Percentiles rank a stretch among this genome's conserved stretches.
phyloP scores from a whole-genome alignment of 805 yeast genomes.

The Wickerhamiella spandovensis region DNA sequence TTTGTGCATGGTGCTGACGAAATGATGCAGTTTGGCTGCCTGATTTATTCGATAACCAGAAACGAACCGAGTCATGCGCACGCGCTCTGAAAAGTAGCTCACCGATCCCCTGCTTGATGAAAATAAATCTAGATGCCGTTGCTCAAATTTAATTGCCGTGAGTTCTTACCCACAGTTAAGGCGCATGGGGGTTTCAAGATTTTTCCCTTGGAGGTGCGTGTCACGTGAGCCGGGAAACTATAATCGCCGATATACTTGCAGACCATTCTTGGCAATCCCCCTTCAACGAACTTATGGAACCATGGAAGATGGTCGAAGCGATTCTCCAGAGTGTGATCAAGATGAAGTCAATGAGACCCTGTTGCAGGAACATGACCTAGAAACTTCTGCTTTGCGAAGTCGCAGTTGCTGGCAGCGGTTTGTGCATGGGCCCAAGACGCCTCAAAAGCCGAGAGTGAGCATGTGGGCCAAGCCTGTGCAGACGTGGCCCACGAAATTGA shows the following conservation, averaged over 20 bases:
- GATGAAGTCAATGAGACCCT: background rate
- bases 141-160: background rate
- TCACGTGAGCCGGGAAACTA: background rate
- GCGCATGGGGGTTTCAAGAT: background rate
- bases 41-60: too few relatives aligned
- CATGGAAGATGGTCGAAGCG: background rate
- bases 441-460: constrained; percentile 9
- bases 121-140: too few relatives aligned
- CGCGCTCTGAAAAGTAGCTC: too few relatives aligned
- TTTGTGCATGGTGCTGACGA: too few relatives aligned
- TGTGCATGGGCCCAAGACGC: background rate
- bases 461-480: constrained; percentile 7
- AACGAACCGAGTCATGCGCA: too few relatives aligned
- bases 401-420: background rate
- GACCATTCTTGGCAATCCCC: background rate
- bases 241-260: background rate
- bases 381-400: background rate
- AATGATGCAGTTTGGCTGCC: too few relatives aligned
- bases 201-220: background rate
- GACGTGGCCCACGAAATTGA: constrained; percentile 7
- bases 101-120: too few relatives aligned
- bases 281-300: background rate
- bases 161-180: background rate
- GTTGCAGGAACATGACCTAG: background rate
- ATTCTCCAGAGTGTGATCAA: background rate